These are phyloP conservation scores for Schizochytrium sp. DNA, from an alignment of 108 stramenopile genomes.

Conservation along the genomic window DNA sequence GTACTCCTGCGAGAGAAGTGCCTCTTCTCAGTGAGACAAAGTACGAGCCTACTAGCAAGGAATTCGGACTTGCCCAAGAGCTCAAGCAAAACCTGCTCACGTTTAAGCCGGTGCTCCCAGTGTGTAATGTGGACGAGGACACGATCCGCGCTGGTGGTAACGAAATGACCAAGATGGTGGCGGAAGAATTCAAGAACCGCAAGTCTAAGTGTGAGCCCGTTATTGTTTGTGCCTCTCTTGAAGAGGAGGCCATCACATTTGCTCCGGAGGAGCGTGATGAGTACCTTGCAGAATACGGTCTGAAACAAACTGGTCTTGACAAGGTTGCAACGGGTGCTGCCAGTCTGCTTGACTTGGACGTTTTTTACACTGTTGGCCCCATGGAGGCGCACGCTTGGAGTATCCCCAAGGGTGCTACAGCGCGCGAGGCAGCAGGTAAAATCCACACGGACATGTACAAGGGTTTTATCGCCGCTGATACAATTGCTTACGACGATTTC, in stretches of 20 bases:
- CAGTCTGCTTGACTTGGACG: constrained; percentile 84
- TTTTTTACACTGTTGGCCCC: constrained; percentile 96
- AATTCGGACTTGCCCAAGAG: neutral
- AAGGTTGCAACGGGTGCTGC: neutral
- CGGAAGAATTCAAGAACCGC: constrained; percentile 73
- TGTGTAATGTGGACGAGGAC: constrained; percentile 95
- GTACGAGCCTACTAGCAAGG: constrained; percentile 80
- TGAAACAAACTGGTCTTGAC: constrained; percentile 23
- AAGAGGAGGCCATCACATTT: constrained; percentile 68
- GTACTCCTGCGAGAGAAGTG: constrained; percentile 86
- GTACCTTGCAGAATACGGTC: constrained; percentile 54
- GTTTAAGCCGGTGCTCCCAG: constrained; percentile 93
- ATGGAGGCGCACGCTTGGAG: constrained; percentile 98
- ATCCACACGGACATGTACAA: constrained; percentile 98
- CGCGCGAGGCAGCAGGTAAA: constrained; percentile 94
- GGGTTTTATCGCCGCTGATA: constrained; percentile 98
- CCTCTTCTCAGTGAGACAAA: constrained; percentile 72
- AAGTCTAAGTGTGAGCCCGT: neutral
- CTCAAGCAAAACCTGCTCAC: constrained; percentile 87
- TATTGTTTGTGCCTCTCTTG: constrained; percentile 56
- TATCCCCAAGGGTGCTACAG: constrained; percentile 90
- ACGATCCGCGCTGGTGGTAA: constrained; percentile 90
- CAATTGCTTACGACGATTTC: constrained; percentile 91
- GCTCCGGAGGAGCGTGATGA: constrained; percentile 5
- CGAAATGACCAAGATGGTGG: constrained; percentile 85